Evolutionary conservation across 2,329 filamentous ascomycete species (phyloP), one percentile per base, ranked within the genome.

Genomic region (Penicillium sp.): DNA sequence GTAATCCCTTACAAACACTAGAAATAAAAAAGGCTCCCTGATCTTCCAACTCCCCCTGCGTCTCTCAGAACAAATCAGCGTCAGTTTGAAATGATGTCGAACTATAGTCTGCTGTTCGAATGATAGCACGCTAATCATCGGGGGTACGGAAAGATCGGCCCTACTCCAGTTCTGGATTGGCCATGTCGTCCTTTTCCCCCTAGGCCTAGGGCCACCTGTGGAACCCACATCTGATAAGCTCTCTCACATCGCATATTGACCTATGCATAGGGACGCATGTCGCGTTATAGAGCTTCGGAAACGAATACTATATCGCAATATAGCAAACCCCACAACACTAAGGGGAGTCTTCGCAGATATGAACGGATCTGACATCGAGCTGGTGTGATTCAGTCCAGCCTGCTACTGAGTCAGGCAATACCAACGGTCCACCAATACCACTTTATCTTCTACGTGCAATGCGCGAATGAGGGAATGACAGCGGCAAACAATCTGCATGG

Each of bases 21-120:
- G n/a, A 16, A 33, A 46, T 6, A 1, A 9, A 9, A 4, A 15
- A 1, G 0, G 2, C 16, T n/a, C 0, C 7, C 15, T 11, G n/a
- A 33, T 33, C 1, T 33, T 46, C 0, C 0, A 21, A 2, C 11
- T 5, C 4, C 15, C 8, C 4, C 7, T 6, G 1, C 1, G 10
- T 27, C 2, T 6, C 15, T 10, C 8, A 16, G 15, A 27, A 13
- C 2, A 10, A 29, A 2, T n/a, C 11, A 1, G 4, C 9, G 3
- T 29, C 5, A 7, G 5, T 1, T 19, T 6, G 25, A 29, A 29
- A 44, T 29, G 16, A 29, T n/a, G 5, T 19, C 1, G 9, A 44
- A 29, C 19, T n/a, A n/a, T n/a, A n/a, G n/a, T n/a, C n/a, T 11
- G 11, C 23, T n/a, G n/a, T 13, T 44, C 7, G 3, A 23, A n/a